Conservation (phyloP, 352 stramenopile genomes). For the Phytophthora syringae region DNA sequence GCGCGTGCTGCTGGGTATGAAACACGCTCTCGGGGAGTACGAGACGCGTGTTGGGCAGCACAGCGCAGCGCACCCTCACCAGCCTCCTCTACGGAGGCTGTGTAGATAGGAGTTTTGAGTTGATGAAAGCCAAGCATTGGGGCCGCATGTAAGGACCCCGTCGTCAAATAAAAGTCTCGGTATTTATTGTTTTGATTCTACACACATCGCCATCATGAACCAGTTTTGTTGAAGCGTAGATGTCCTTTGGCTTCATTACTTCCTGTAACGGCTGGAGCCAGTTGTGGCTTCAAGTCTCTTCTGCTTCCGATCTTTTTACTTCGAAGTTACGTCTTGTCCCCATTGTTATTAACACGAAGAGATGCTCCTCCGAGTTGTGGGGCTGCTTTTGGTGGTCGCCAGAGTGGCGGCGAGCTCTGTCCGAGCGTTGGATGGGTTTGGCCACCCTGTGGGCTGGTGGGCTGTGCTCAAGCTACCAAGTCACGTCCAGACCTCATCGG, state of each 20-base stretch:
- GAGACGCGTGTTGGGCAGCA: constrained; percentile 25
- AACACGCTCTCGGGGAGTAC: constrained; percentile 33
- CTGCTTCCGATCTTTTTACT: no score
- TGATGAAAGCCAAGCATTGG: constrained; percentile 32
- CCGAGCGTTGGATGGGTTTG: constrained; percentile 65
- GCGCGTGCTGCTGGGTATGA: constrained; percentile 34
- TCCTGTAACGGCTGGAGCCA: neutral
- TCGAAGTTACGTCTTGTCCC: neutral
- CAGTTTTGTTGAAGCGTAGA: neutral
- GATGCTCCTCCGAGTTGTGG: neutral
- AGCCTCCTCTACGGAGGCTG: constrained; percentile 16
- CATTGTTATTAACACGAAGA: neutral
- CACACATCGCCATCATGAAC: neutral
- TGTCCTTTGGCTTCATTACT: neutral
- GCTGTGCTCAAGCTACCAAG: constrained; percentile 76
- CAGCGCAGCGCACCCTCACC: constrained; percentile 19
- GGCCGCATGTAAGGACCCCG: constrained; percentile 35
- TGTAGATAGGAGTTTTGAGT: constrained; percentile 47
- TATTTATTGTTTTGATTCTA: constrained; percentile 45
- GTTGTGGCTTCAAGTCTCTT: constrained; percentile 10
- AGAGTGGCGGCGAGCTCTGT: constrained; percentile 16
- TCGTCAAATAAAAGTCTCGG: constrained; percentile 50
- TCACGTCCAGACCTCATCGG: constrained; percentile 33
- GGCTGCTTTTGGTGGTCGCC: constrained; percentile 27
- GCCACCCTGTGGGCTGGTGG: constrained; percentile 73